A percentile compares a stretch with the other conserved stretches of the same genome.
Evolutionary conservation across 2,329 filamentous ascomycete species (phyloP).

Genomic region (Septoria linicola): DNA sequence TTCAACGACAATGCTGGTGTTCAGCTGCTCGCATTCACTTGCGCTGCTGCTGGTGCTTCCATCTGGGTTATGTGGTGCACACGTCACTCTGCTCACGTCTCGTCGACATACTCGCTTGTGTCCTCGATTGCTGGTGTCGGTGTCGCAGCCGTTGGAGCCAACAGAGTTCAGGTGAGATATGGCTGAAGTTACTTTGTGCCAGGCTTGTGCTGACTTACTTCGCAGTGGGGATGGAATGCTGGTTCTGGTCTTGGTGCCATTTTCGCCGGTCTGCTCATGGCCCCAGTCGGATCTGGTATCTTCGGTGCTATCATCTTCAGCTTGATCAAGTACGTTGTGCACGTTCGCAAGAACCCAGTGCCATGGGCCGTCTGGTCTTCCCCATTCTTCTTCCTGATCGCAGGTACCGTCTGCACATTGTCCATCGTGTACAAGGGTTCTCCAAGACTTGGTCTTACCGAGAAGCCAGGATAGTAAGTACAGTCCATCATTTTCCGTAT

Average conservation of each 20-base stretch:
- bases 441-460: constrained; percentile 49
- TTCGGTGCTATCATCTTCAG: constrained; percentile 52
- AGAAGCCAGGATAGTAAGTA: constrained; percentile 35
- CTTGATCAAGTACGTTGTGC: constrained; percentile 49
- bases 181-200: constrained; percentile 58
- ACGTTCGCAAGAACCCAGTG: constrained; percentile 49
- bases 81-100: constrained; percentile 57
- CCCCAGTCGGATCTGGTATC: constrained; percentile 47
- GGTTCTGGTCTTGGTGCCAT: constrained; percentile 46
- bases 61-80: constrained; percentile 57
- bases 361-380: constrained; percentile 51
- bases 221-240: constrained; percentile 38
- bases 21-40: constrained; percentile 47
- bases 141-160: constrained; percentile 53
- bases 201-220: constrained; percentile 54
- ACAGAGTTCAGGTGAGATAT: constrained; percentile 43
- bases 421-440: constrained; percentile 57
- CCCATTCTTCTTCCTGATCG: constrained; percentile 49
- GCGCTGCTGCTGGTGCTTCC: constrained; percentile 47
- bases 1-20: constrained; percentile 50
- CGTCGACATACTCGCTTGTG: constrained; percentile 61
- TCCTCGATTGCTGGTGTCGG: constrained; percentile 50
- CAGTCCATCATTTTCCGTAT: not conserved
- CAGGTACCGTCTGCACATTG: constrained; percentile 48
- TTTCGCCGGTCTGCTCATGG: constrained; percentile 47